Percentiles rank a stretch among this genome's conserved stretches.
Conservation (phyloP, 73 alveolate species). For the Stentor coeruleus region DNA sequence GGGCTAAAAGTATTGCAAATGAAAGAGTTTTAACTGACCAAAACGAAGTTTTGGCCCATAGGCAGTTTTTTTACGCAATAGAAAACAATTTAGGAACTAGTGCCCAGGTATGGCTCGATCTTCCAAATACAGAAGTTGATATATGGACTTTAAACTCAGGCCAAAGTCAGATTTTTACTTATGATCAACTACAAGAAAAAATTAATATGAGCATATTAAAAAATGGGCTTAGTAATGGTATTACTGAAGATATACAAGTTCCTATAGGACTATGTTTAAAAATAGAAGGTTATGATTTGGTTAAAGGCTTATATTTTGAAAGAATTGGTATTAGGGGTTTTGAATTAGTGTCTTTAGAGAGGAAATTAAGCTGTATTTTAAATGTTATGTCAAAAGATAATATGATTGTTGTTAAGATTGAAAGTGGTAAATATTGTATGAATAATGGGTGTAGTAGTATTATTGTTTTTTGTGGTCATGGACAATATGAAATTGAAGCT, state of each 20-base stretch:
- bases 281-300: not conserved
- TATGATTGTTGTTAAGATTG: not conserved
- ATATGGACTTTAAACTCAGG: not conserved
- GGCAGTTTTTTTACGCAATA: not conserved
- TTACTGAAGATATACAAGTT: constrained; percentile 5
- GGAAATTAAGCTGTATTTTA: not conserved
- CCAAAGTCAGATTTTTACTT: not conserved
- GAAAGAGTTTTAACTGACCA: constrained; percentile 18
- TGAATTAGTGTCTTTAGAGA: not conserved
- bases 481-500: not conserved
- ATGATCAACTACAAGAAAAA: constrained; percentile 5
- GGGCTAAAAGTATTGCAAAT: not conserved
- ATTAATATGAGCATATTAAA: not conserved
- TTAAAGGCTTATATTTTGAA: not conserved
- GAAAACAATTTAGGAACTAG: not conserved
- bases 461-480: not conserved
- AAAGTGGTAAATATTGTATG: not conserved
- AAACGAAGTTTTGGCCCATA: not conserved
- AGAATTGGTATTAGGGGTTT: constrained; percentile 12
- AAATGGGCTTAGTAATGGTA: not conserved
- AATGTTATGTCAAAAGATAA: not conserved
- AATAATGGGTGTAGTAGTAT: not conserved
- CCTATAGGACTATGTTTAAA: not conserved
- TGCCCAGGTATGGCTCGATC: not conserved
- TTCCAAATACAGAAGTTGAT: constrained; percentile 1